Evolutionary conservation across 345 rosid species (phyloP).

Genomic region (Bretschneidera sinensis): DNA sequence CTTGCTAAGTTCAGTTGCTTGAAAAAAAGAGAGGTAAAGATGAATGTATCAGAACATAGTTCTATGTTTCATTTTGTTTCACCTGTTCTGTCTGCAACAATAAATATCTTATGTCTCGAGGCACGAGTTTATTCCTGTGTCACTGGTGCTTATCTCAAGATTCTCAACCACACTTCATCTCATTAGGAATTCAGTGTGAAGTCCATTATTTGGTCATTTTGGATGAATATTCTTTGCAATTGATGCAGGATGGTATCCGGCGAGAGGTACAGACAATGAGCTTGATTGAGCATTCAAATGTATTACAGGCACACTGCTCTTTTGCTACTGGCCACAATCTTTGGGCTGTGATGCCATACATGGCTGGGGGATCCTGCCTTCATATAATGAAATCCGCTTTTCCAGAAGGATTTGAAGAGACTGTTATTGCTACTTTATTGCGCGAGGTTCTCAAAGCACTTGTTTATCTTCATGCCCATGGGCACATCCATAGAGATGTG

Average conservation of each 20-base stretch:
- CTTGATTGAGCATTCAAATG: conserved; percentile 82
- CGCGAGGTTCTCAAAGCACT: conserved; percentile 93
- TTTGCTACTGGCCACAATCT: conserved; percentile 74
- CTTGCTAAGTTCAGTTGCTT: conserved; percentile 11
- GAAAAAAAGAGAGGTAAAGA: conserved; percentile 1
- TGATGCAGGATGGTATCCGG: conserved; percentile 85
- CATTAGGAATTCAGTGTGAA: background rate
- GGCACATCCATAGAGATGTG: conserved; percentile 98
- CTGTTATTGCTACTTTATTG: conserved; percentile 83
- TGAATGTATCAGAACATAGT: conserved; percentile 8
- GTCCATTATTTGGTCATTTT: background rate
- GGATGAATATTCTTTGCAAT: conserved; percentile 1
- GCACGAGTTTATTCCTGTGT: background rate
- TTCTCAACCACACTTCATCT: background rate
- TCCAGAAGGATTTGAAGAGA: conserved; percentile 94
- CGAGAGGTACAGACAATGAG: conserved; percentile 96
- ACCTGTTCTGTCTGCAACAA: background rate
- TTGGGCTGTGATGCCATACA: conserved; percentile 99
- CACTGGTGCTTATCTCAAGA: background rate
- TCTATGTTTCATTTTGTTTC: conserved; percentile 12
- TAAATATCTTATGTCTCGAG: background rate
- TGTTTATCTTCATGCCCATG: conserved; percentile 86
- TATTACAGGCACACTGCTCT: conserved; percentile 85
- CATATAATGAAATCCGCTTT: conserved; percentile 82
- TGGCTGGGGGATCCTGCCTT: conserved; percentile 98